Percentiles rank a stretch among this genome's conserved stretches.
phyloP scores from a whole-genome alignment of 2,329 filamentous ascomycete species.

The Polytolypa hystricis region DNA sequence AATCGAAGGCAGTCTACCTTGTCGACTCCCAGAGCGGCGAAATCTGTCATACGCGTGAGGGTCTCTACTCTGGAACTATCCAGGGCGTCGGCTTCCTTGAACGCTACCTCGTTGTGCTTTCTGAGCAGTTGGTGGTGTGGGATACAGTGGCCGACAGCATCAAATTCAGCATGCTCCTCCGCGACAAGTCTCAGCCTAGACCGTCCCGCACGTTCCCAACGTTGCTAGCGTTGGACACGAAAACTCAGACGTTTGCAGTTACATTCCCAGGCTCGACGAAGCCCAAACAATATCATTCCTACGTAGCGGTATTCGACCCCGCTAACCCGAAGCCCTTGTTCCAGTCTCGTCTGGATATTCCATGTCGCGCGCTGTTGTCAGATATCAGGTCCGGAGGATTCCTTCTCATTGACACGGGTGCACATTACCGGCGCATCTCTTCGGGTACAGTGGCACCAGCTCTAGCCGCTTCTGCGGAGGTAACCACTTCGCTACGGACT shows the following conservation, averaged over 20 bases:
- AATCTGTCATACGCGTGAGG: constrained; percentile 56
- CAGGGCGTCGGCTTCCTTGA: constrained; percentile 61
- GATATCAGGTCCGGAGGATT: constrained; percentile 58
- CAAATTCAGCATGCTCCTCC: constrained; percentile 53
- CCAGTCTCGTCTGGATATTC: constrained; percentile 42
- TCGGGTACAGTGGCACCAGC: constrained; percentile 18
- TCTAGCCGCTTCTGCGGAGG: constrained; percentile 15
- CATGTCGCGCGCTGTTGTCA: constrained; percentile 57
- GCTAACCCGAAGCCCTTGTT: constrained; percentile 49
- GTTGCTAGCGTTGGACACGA: constrained; percentile 56
- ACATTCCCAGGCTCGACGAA: constrained; percentile 36
- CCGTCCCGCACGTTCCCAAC: constrained; percentile 12
- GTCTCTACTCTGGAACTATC: constrained; percentile 54
- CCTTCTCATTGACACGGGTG: constrained; percentile 62
- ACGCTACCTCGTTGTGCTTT: constrained; percentile 63
- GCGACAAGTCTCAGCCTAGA: constrained; percentile 11
- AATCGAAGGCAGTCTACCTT: constrained; percentile 57
- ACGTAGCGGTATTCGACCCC: constrained; percentile 56
- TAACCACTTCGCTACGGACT: constrained; percentile 17
- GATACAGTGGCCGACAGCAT: constrained; percentile 72
- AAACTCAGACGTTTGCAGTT: constrained; percentile 56
- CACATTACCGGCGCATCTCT: constrained; percentile 50
- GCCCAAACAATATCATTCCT: constrained; percentile 22
- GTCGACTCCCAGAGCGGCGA: constrained; percentile 61
- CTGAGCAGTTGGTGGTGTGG: constrained; percentile 64